These are phyloP conservation scores for Sedum album DNA, from an alignment of 164 flowering plant species.

Conservation along the genomic window DNA sequence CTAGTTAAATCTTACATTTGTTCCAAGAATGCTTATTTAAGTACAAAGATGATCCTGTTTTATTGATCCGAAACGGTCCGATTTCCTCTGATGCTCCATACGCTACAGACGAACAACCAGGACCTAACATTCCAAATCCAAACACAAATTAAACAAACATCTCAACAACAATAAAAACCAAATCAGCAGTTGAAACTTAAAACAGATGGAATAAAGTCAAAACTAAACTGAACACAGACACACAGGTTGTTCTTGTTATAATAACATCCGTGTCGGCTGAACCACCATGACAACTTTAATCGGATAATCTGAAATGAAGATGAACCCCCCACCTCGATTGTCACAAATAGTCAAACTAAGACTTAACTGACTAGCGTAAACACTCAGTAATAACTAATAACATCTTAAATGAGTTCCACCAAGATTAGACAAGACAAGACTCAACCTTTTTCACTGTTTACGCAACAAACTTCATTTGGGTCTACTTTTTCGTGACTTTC, in stretches of 20 bases:
- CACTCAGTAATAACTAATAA: neutral
- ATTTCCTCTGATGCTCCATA: slow-evolving; percentile 91
- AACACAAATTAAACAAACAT: no score
- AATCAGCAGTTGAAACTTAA: neutral
- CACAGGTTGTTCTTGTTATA: no score
- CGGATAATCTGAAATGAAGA: neutral
- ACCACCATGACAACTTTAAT: neutral
- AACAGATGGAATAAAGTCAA: neutral
- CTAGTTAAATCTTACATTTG: slow-evolving; percentile 32
- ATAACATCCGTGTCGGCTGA: neutral
- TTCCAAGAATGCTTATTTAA: slow-evolving; percentile 78
- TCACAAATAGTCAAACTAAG: neutral
- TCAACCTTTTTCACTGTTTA: neutral
- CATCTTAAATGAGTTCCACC: neutral
- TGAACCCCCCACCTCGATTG: neutral
- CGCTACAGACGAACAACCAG: slow-evolving; percentile 92
- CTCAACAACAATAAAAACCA: neutral
- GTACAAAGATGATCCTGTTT: slow-evolving; percentile 55
- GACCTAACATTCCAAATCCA: slow-evolving; percentile 39
- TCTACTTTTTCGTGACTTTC: neutral
- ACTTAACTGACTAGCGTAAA: neutral
- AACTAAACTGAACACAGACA: neutral
- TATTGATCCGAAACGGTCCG: slow-evolving; percentile 76
- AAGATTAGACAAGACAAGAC: neutral
- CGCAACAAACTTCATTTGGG: neutral